These are phyloP conservation scores for Brasilioporus rufonigricans DNA, from an alignment of 768 basidiomycete genomes.

Conservation along the genomic window DNA sequence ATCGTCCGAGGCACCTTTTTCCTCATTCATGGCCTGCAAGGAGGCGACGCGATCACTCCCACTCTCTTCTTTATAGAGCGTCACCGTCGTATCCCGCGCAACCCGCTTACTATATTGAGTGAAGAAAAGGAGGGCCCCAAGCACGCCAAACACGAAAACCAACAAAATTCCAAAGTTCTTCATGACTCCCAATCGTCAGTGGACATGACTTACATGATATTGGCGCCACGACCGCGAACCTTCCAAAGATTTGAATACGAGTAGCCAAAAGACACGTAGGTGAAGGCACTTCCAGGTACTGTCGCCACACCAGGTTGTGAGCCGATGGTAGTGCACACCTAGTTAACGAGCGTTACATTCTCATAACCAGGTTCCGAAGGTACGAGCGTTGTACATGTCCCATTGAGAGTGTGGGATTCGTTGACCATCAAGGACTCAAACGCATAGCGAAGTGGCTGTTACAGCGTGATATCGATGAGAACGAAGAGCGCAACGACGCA, in stretches of 20 bases:
- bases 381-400: conserved; percentile 69
- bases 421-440: conserved; percentile 80
- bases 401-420: conserved; percentile 74
- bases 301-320: conserved; percentile 37
- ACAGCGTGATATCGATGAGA: conserved; percentile 23
- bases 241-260: conserved; percentile 31
- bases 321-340: conserved; percentile 44
- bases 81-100: conserved; percentile 32
- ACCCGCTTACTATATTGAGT: conserved; percentile 31
- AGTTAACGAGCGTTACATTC: conserved; percentile 33
- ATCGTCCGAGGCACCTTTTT: not conserved
- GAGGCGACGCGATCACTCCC: not conserved
- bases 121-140: conserved; percentile 34
- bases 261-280: conserved; percentile 32
- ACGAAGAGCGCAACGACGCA: conserved; percentile 35
- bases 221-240: conserved; percentile 30
- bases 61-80: conserved; percentile 17
- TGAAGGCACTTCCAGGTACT: conserved; percentile 44
- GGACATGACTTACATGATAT: not conserved
- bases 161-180: conserved; percentile 45
- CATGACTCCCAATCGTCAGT: not conserved
- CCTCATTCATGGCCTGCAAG: conserved; percentile 17
- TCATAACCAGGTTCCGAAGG: conserved; percentile 36
- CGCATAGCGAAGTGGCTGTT: conserved; percentile 52
- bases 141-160: conserved; percentile 41